Evolutionary conservation across 352 stramenopile species (phyloP).

Genomic region (Blastocystis hominis): DNA sequence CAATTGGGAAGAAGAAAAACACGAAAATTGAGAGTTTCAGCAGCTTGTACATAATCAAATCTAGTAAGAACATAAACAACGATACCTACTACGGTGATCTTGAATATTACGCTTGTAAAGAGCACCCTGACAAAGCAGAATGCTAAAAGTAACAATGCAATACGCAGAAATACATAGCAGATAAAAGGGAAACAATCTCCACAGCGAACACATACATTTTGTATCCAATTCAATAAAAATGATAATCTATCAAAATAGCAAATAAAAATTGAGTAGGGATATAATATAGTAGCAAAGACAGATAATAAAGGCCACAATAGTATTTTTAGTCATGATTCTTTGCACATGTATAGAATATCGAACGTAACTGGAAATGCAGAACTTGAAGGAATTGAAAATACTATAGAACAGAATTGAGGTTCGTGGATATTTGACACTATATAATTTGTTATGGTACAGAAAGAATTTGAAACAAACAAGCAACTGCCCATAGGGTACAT

Average conservation of each 20-base stretch:
- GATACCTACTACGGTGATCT: neutral
- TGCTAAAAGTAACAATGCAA: neutral
- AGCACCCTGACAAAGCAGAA: neutral
- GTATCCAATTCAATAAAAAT: neutral
- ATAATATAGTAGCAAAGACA: neutral
- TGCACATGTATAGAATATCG: neutral
- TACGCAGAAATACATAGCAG: neutral
- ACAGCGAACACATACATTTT: neutral
- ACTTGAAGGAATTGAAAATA: too few relatives aligned
- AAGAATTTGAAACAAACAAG: too few relatives aligned
- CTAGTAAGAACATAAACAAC: neutral
- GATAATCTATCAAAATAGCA: neutral
- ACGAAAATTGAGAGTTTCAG: conserved; percentile 19
- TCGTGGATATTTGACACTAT: too few relatives aligned
- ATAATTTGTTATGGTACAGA: too few relatives aligned
- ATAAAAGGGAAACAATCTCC: neutral
- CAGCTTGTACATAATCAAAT: conserved; percentile 21
- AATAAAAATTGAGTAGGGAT: neutral
- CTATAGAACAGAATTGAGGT: too few relatives aligned
- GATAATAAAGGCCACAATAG: neutral
- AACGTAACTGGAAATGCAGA: too few relatives aligned
- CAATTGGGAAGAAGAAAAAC: conserved; percentile 10
- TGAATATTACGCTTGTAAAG: conserved; percentile 11
- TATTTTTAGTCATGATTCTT: neutral
- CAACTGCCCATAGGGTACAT: too few relatives aligned